Evolutionary conservation across 2,329 filamentous ascomycete species (phyloP), one percentile per base, ranked within the genome.

Genomic region (Xylariaceae sp.): DNA sequence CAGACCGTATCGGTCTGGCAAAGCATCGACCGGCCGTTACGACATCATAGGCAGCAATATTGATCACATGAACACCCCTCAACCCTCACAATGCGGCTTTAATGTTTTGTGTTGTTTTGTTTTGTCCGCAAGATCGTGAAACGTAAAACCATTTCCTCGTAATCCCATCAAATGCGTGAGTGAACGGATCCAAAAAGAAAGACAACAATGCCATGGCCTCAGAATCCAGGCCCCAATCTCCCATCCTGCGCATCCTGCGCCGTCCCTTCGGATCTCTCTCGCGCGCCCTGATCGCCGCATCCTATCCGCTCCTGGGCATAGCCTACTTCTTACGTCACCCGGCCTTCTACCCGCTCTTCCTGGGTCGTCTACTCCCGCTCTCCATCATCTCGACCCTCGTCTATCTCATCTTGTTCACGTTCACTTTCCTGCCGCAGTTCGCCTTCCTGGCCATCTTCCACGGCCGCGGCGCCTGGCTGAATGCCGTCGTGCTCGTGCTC

Each of bases 381-480:
- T 83, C 89, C 2, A 77, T 97, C 11, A 87, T 97, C 10, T 96
- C 92, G 0, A 77, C 88, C 11, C 84, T 94, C 57, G 88, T 97
- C 11, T 90, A 96, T 63, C 77, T 87, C n/a, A 79, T 95, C 17
- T 84, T 97, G 17, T 97, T 97, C 74, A 80, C 90, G 10, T 95
- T 94, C 74, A 81, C 90, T 0, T 97, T 96, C 67, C 76, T 97
- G 2, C 93, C 93, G 0, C 90, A 97, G 72, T 91, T 91, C 58
- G 89, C 90, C 1, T 90, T 99, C 68, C 82, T 99, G 18, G 87
- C 89, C 13, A 84, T 97, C 66, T 97, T 97, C 73, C 92, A 97
- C 68, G 89, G 89, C 18, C 82, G 85, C 60, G 87, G 87, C 35
- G 94, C 94, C n/a, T 96, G 91, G 89, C 76, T 96, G 59, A 97